Percentiles rank a stretch among this genome's conserved stretches.
Conservation (phyloP, 345 rosid genomes). For the Heritiera littoralis region DNA sequence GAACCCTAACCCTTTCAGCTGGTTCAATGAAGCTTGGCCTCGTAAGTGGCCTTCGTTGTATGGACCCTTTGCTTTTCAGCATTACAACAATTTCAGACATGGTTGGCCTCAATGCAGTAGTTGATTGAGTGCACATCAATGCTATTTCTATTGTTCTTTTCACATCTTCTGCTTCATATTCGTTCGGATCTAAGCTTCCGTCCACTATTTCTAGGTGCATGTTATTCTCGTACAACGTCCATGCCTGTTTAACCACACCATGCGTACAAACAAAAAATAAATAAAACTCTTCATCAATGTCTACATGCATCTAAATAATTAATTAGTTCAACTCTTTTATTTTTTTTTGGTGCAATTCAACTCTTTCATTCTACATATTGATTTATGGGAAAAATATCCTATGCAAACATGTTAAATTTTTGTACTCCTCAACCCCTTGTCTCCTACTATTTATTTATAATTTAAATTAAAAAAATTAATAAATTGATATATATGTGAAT, state of each 20-base stretch:
- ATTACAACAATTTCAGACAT: constrained; percentile 43
- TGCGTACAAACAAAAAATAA: too few relatives aligned
- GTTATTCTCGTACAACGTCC: constrained; percentile 39
- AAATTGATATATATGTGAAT: too few relatives aligned
- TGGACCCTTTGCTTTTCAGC: constrained; percentile 28
- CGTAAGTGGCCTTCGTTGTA: constrained; percentile 12
- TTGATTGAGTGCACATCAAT: constrained; percentile 42
- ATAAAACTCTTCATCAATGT: too few relatives aligned
- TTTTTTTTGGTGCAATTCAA: too few relatives aligned
- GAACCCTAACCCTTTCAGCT: neutral
- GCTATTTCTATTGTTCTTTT: constrained; percentile 38
- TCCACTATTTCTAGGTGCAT: constrained; percentile 35
- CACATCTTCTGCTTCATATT: constrained; percentile 37
- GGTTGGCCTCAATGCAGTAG: constrained; percentile 33
- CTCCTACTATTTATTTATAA: too few relatives aligned
- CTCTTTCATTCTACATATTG: too few relatives aligned
- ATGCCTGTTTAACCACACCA: constrained; percentile 25
- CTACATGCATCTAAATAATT: neutral
- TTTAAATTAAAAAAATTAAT: too few relatives aligned
- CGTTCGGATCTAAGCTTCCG: constrained; percentile 27
- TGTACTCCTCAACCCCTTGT: too few relatives aligned
- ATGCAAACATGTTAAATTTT: too few relatives aligned
- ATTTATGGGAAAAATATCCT: too few relatives aligned
- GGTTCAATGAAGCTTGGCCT: constrained; percentile 33
- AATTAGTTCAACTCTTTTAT: too few relatives aligned